These are phyloP conservation scores for Pichia cactophila DNA, from an alignment of 1,139 yeast species.

Conservation along the genomic window DNA sequence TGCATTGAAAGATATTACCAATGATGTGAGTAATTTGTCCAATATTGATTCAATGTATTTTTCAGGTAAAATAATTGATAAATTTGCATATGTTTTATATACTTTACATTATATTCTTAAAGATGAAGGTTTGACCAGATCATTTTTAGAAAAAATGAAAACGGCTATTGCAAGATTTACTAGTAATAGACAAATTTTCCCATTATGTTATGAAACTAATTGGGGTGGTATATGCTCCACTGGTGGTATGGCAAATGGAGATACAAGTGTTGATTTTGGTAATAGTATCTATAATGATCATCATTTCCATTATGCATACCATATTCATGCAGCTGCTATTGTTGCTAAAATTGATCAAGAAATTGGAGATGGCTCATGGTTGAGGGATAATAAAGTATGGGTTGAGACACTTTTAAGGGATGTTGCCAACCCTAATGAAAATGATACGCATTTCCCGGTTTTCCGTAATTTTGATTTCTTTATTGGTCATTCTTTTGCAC, in stretches of 20 bases:
- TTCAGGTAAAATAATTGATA: constrained; percentile 66
- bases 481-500: constrained; percentile 78
- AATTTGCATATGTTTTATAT: constrained; percentile 65
- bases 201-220: constrained; percentile 55
- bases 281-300: constrained; percentile 74
- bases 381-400: constrained; percentile 44
- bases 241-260: constrained; percentile 48
- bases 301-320: constrained; percentile 77
- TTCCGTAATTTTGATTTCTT: constrained; percentile 74
- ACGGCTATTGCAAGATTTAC: constrained; percentile 55
- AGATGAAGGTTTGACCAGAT: constrained; percentile 40
- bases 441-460: constrained; percentile 60
- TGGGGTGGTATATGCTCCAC: constrained; percentile 72
- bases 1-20: constrained; percentile 49
- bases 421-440: constrained; percentile 55
- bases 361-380: constrained; percentile 43
- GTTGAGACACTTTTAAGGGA: constrained; percentile 58
- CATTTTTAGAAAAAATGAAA: constrained; percentile 45
- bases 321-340: constrained; percentile 65
- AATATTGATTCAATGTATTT: constrained; percentile 70
- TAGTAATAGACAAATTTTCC: constrained; percentile 48
- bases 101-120: constrained; percentile 50
- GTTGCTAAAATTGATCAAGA: constrained; percentile 47
- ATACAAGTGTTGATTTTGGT: constrained; percentile 54
- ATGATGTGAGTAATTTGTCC: constrained; percentile 50